A percentile compares a stretch with the other conserved stretches of the same genome.
Conservation (phyloP, 83 land plant genomes). For the Thuja plicata region DNA sequence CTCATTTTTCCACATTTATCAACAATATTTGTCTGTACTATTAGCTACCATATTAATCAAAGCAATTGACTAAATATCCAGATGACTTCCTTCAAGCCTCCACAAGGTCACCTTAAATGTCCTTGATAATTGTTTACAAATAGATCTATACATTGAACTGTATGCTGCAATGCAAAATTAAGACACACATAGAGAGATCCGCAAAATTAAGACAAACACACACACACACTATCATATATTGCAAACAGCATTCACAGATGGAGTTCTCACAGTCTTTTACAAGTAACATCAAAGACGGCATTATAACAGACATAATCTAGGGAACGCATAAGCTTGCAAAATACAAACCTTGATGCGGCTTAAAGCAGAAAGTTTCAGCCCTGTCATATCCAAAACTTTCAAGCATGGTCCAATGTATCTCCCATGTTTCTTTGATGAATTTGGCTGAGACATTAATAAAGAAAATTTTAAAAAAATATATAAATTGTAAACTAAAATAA, state of each 20-base stretch:
- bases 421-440: conserved; percentile 58
- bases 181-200: too few relatives aligned
- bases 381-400: conserved; percentile 95
- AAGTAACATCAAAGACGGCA: background rate
- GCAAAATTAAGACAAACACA: too few relatives aligned
- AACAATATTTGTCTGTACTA: background rate
- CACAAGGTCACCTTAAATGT: background rate
- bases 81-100: background rate
- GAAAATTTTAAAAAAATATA: conserved; percentile 3
- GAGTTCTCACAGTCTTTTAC: background rate
- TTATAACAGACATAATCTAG: background rate
- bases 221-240: background rate
- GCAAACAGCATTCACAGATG: background rate
- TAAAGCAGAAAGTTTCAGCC: conserved; percentile 83
- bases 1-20: background rate
- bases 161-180: background rate
- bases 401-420: conserved; percentile 70
- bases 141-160: background rate
- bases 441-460: conserved; percentile 52
- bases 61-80: background rate
- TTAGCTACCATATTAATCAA: background rate
- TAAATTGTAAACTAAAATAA: background rate
- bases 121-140: background rate
- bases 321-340: background rate
- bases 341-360: conserved; percentile 70